Percentiles rank a stretch among this genome's conserved stretches.
phyloP scores from a whole-genome alignment of 2,329 filamentous ascomycete species.

The Lachnellula willkommii region DNA sequence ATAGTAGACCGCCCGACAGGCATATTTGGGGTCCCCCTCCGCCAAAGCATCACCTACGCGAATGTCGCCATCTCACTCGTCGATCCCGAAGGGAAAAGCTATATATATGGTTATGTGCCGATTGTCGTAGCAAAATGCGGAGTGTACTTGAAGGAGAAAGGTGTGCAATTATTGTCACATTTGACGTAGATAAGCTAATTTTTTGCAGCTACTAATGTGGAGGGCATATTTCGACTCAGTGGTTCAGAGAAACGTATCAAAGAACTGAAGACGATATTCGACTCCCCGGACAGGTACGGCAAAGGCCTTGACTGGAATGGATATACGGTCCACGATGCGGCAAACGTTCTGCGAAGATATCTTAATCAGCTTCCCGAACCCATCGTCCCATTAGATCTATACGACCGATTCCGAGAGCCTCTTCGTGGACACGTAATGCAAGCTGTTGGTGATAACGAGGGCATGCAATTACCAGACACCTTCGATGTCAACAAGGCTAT shows the following conservation, averaged over 20 bases:
- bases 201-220: conserved; percentile 74
- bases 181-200: conserved; percentile 3
- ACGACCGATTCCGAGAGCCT: conserved; percentile 84
- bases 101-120: conserved; percentile 97
- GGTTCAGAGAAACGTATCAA: conserved; percentile 98
- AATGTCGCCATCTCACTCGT: conserved; percentile 97
- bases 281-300: conserved; percentile 90
- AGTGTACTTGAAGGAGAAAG: conserved; percentile 96
- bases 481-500: conserved; percentile 76
- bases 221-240: conserved; percentile 93
- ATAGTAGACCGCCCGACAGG: conserved; percentile 48
- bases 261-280: conserved; percentile 84
- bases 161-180: conserved; percentile 44
- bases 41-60: conserved; percentile 92
- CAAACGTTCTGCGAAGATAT: conserved; percentile 91
- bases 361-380: conserved; percentile 95
- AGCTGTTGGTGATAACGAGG: conserved; percentile 63
- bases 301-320: conserved; percentile 97
- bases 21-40: conserved; percentile 91
- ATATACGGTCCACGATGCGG: conserved; percentile 96
- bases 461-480: conserved; percentile 64
- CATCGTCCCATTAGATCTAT: conserved; percentile 90
- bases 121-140: conserved; percentile 98
- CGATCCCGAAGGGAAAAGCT: conserved; percentile 87
- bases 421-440: conserved; percentile 63